Base-by-base conservation (phyloP, 768 basidiomycete genomes). In the Phanerodontia chrysosporium region DNA sequence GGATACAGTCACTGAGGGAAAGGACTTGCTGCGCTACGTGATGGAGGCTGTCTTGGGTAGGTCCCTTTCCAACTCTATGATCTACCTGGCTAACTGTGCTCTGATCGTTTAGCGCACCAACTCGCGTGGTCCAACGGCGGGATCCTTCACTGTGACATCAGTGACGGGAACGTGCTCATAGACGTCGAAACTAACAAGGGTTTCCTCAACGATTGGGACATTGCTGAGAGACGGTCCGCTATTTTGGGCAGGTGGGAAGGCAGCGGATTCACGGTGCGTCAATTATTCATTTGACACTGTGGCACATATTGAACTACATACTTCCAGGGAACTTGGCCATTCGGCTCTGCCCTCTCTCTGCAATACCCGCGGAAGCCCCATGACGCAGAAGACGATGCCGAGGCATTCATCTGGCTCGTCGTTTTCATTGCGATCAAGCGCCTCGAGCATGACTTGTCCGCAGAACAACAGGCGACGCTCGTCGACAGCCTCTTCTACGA, bases 291-390 rank as follows among this genome's bases (percentile, higher is more conserved):
- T n/a, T n/a, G n/a, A n/a, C n/a, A n/a, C n/a, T n/a, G n/a, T n/a
- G n/a, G n/a, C n/a, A n/a, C n/a, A n/a, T n/a, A n/a, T n/a, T n/a
- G n/a, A n/a, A n/a, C n/a, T n/a, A n/a, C n/a, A n/a, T n/a, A n/a
- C n/a, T n/a, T 48, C 13, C 25, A 67, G 66, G 66, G 66, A 14
- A 65, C 66, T 0, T 65, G 62, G 64, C n/a, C 54, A 18, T 68
- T 57, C 59, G 60, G 62, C 52, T 63, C 67, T 16, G 53, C 60
- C 1, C 27, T 24, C 3, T 48, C 51, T 1, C 57, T 65, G 3
- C 3, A 46, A 16, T 39, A 62, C 25, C 63, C 61, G 1, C 21
- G 39, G 44, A 55, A 55, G 25, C 39, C 49, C 1, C 28, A 49
- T 16, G 49, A 52, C n/a, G 32, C 62, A 0, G 44, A 49, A 12